Conservation (phyloP, 129 eudicot genomes). For the Calendula officinalis region DNA sequence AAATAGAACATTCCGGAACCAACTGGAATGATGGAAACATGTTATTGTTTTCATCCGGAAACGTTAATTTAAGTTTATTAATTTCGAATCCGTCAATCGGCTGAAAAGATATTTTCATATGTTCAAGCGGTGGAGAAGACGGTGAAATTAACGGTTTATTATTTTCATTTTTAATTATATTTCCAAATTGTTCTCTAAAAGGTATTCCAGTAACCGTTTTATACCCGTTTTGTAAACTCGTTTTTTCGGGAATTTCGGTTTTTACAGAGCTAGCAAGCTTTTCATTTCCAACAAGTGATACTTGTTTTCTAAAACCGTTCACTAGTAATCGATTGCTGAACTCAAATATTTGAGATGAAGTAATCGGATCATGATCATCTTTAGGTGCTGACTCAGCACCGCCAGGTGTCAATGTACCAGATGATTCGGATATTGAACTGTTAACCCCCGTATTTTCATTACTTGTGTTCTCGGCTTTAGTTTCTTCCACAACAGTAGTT, state of each 20-base stretch:
- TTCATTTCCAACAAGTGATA: conserved; percentile 47
- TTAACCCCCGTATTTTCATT: conserved; percentile 23
- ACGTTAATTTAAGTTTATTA: conserved; percentile 61
- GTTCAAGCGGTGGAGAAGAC: conserved; percentile 89
- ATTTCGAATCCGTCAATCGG: conserved; percentile 67
- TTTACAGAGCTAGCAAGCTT: conserved; percentile 36
- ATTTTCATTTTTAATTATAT: conserved; percentile 24
- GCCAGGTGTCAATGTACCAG: conserved; percentile 27
- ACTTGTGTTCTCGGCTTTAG: conserved; percentile 18
- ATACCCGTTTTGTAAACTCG: conserved; percentile 14
- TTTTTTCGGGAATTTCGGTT: conserved; percentile 38
- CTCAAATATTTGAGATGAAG: conserved; percentile 51
- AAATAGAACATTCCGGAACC: conserved; percentile 59
- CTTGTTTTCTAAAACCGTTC: conserved; percentile 52
- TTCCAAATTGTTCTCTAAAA: conserved; percentile 40
- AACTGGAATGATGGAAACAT: conserved; percentile 88
- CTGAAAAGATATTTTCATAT: conserved; percentile 90
- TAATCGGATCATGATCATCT: conserved; percentile 27
- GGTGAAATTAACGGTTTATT: conserved; percentile 40
- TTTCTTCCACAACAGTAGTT: conserved; percentile 25
- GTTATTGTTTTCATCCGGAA: conserved; percentile 55
- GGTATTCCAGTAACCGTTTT: conserved; percentile 39
- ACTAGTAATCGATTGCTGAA: conserved; percentile 48
- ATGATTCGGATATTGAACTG: conserved; percentile 22
- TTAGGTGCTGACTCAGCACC: conserved; percentile 23